A percentile compares a stretch with the other conserved stretches of the same genome.
phyloP scores from a whole-genome alignment of 306 rosid genomes.

The Acacia acuminata region DNA sequence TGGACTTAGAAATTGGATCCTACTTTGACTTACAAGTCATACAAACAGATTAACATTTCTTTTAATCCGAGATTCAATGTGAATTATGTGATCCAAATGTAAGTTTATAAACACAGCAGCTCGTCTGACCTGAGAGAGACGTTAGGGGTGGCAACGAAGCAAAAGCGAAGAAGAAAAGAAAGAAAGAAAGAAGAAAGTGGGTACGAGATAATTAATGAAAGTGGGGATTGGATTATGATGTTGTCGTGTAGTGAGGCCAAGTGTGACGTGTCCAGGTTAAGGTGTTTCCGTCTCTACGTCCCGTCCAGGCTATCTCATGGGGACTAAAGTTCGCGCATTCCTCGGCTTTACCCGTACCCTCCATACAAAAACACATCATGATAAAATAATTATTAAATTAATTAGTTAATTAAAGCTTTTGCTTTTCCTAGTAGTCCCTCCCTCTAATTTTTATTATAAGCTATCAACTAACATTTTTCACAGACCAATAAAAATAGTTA shows the following conservation, averaged over 20 bases:
- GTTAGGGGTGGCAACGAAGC: background rate
- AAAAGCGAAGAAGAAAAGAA: background rate
- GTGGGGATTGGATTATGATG: background rate
- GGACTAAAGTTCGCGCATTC: slow-evolving; percentile 53
- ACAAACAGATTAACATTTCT: background rate
- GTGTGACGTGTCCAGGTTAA: slow-evolving; percentile 48
- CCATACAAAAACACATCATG: background rate
- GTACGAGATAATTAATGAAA: background rate
- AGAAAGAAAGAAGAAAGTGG: too few species aligned
- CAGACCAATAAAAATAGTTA: too few species aligned
- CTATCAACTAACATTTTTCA: too few species aligned
- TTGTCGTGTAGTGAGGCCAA: slow-evolving; percentile 33
- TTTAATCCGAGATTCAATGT: background rate
- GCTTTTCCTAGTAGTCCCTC: too few species aligned
- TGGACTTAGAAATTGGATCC: background rate
- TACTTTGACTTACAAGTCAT: background rate
- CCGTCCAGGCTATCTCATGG: slow-evolving; percentile 37
- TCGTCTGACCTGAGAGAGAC: background rate
- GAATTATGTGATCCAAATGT: too few species aligned
- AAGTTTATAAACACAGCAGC: too few species aligned
- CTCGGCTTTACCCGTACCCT: slow-evolving; percentile 49
- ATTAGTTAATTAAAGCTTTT: background rate
- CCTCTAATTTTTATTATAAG: too few species aligned
- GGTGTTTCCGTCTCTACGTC: background rate
- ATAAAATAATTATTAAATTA: background rate